Percentiles rank a stretch among this genome's conserved stretches.
Evolutionary conservation across 2,329 filamentous ascomycete genomes (phyloP).

Genomic region (Trichoderma oligosporum): DNA sequence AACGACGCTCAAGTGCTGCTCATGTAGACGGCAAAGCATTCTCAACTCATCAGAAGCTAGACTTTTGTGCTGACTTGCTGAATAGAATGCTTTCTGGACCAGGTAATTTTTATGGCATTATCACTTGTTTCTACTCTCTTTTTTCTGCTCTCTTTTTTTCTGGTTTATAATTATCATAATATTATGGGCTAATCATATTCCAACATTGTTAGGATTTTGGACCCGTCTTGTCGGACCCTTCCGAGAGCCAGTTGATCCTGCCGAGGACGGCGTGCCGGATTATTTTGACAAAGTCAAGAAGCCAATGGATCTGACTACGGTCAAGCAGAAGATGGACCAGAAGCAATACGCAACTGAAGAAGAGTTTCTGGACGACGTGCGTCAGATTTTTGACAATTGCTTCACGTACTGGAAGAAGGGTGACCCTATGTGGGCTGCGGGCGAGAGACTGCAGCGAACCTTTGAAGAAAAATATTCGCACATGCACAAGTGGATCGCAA

Average conservation of each 20-base stretch:
- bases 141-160: no score
- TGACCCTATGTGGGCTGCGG: conserved; percentile 52
- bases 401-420: conserved; percentile 59
- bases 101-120: conserved; percentile 37
- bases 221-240: conserved; percentile 62
- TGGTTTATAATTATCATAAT: no score
- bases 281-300: conserved; percentile 58
- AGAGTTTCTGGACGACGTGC: conserved; percentile 55
- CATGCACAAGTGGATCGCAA: conserved; percentile 58
- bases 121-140: background rate
- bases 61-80: conserved; percentile 56
- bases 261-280: conserved; percentile 55
- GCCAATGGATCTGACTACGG: conserved; percentile 59
- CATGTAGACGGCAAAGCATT: conserved; percentile 33
- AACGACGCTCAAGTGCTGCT: conserved; percentile 34
- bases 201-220: conserved; percentile 56
- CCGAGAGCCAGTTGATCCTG: conserved; percentile 55
- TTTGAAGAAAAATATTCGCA: conserved; percentile 57
- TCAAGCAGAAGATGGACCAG: conserved; percentile 58
- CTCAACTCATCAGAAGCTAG: conserved; percentile 45
- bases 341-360: conserved; percentile 49
- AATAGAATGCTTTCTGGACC: conserved; percentile 59
- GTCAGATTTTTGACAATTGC: conserved; percentile 61
- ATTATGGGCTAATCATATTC: background rate
- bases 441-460: conserved; percentile 55